Conservation (phyloP, 805 yeast genomes). For the Ogataea chonburiensis region DNA sequence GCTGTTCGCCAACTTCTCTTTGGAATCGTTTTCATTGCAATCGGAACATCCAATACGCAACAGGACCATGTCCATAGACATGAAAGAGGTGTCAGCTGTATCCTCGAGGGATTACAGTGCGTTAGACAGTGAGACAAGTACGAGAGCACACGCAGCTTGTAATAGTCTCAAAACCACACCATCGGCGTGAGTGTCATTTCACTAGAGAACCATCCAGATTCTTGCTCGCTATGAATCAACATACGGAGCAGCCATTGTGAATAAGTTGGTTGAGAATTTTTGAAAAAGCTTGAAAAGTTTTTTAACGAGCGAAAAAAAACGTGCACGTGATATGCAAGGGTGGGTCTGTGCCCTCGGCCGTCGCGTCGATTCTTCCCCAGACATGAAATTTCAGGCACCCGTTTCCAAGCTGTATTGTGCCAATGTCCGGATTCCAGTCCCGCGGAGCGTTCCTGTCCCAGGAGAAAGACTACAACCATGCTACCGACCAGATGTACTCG, state of each 20-base stretch:
- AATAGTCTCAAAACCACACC: constrained; percentile 34
- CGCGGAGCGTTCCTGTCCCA: constrained; percentile 29
- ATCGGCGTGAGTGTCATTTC: constrained; percentile 17
- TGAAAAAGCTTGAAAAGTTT: constrained; percentile 4
- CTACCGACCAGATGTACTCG: constrained; percentile 62
- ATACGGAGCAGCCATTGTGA: constrained; percentile 33
- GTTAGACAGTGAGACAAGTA: constrained; percentile 32
- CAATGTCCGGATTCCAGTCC: constrained; percentile 18
- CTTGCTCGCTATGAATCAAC: constrained; percentile 16
- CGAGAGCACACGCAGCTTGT: constrained; percentile 32
- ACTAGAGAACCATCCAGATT: constrained; percentile 8
- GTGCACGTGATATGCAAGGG: constrained; percentile 2
- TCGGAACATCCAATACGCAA: constrained; percentile 15
- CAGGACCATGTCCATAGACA: constrained; percentile 30
- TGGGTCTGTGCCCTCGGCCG: constrained; percentile 3
- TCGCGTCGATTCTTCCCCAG: constrained; percentile 8
- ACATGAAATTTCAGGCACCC: constrained; percentile 7
- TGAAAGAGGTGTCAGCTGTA: constrained; percentile 26
- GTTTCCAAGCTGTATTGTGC: neutral
- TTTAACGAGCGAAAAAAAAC: constrained; percentile 1
- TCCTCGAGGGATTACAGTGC: constrained; percentile 31
- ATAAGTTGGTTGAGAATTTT: constrained; percentile 11
- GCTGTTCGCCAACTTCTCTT: constrained; percentile 25
- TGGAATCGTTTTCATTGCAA: constrained; percentile 27
- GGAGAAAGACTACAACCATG: constrained; percentile 64